Base-by-base conservation (phyloP, 352 stramenopile species). In the Elongisporangium senticosum region DNA sequence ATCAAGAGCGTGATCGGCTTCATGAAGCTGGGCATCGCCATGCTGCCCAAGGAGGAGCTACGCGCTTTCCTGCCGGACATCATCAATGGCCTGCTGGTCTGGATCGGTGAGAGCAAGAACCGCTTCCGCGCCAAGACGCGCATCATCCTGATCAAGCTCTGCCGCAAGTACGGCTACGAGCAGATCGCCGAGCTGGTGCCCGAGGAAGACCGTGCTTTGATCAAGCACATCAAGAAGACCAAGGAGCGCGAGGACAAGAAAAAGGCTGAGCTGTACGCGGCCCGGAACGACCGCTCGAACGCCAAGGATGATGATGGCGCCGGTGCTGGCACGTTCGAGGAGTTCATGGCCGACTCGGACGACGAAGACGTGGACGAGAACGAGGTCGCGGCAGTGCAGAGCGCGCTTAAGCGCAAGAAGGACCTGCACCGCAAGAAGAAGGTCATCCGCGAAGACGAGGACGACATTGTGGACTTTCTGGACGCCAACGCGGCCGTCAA, bases 1-100 rank as follows among this genome's bases (percentile, higher is more conserved):
- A 98, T 97, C 51, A 98, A 98, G 75, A 96, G 87, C 59, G 90
- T 98, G 15, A 90, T 98, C 49, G 88, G 93, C 48, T 99, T 98
- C 70, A 93, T 99, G 65, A 96, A 97, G 68, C 87, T 99, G 23
- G 80, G 88, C 40, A 96, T 99, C 69, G 90, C 90, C 48, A 92
- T 96, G 24, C 82, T 97, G 49, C 74, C 78, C 22, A 80, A 86
- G 58, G 89, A 98, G 14, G 69, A 96, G 58, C 74, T 99, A 20
- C 79, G 95, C 48, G 75, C 81, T 50, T 89, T 98, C 49, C 59
- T 98, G 33, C 88, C 93, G 6, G 87, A 97, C 40, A 90, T 98
- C 50, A 89, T 98, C 28, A 87, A 95, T 58, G 88, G 89, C 14
- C 61, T 98, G 33, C 72, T 98, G 43, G 89, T 96, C 51, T 98